A percentile compares a stretch with the other conserved stretches of the same genome.
phyloP scores from a whole-genome alignment of 2,329 filamentous ascomycete genomes.

The Fusarium sp. region DNA sequence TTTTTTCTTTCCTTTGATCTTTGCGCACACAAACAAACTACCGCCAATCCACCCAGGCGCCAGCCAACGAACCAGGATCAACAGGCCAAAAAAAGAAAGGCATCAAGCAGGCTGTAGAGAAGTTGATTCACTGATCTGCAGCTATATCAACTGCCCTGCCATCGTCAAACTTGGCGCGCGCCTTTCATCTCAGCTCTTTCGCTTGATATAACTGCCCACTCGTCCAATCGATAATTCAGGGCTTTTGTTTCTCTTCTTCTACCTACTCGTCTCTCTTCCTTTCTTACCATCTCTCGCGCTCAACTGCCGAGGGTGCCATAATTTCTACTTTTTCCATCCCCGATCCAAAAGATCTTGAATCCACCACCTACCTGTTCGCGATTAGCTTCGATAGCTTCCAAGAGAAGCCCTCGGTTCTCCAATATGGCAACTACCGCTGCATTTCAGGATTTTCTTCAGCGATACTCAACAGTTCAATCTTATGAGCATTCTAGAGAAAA shows the following conservation, averaged over 20 bases:
- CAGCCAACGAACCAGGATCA: not conserved
- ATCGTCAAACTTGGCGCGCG: constrained; percentile 24
- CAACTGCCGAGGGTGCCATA: not conserved
- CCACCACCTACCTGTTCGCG: constrained; percentile 14
- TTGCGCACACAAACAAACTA: constrained; percentile 17
- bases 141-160: constrained; percentile 26
- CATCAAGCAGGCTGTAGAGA: constrained; percentile 12
- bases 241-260: constrained; percentile 3
- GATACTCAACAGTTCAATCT: constrained; percentile 62
- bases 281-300: not conserved
- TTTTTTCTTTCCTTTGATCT: constrained; percentile 1
- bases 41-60: constrained; percentile 5
- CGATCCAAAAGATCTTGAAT: constrained; percentile 6
- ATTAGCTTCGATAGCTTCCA: constrained; percentile 21
- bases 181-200: constrained; percentile 28
- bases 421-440: constrained; percentile 49
- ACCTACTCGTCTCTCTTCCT: not conserved
- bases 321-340: not conserved
- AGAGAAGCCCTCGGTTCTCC: constrained; percentile 9
- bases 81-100: constrained; percentile 13
- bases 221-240: constrained; percentile 21
- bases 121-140: constrained; percentile 12
- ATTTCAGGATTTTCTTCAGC: constrained; percentile 63
- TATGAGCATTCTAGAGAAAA: constrained; percentile 60
- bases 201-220: constrained; percentile 18